Evolutionary conservation across 2,329 filamentous ascomycete genomes (phyloP).

Genomic region (Microdochium bolleyi): DNA sequence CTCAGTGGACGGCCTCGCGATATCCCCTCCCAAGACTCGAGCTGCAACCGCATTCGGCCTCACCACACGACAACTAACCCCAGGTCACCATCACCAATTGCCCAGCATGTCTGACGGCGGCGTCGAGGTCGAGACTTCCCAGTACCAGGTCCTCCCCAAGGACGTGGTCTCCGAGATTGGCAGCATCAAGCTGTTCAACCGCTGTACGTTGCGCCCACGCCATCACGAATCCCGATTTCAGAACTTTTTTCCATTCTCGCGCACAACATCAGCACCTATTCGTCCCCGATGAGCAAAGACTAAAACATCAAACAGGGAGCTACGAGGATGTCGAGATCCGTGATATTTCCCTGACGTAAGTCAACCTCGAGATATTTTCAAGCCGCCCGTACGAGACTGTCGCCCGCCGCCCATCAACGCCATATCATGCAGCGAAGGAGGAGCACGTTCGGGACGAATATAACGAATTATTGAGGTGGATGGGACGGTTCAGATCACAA

Average conservation of each 20-base stretch:
- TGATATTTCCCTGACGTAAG: conserved; percentile 99
- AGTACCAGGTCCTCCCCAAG: conserved; percentile 64
- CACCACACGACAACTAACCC: conserved; percentile 1
- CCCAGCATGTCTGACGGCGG: conserved; percentile 75
- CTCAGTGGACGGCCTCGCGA: not conserved
- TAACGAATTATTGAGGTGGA: too few species aligned
- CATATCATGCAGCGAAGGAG: not conserved
- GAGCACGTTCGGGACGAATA: not conserved
- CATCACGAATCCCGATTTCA: conserved; percentile 5
- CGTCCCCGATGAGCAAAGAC: not conserved
- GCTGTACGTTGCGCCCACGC: conserved; percentile 16
- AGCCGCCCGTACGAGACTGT: not conserved
- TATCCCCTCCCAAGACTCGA: not conserved
- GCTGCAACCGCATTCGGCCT: not conserved
- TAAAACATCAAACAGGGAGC: conserved; percentile 29
- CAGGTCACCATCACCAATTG: not conserved
- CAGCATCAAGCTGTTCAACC: conserved; percentile 76
- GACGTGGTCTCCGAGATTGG: conserved; percentile 70
- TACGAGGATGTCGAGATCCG: conserved; percentile 99
- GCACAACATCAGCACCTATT: not conserved
- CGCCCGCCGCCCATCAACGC: not conserved
- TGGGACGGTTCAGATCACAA: not conserved
- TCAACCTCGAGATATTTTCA: conserved; percentile 19
- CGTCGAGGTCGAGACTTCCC: conserved; percentile 67
- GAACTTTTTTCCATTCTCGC: not conserved